Evolutionary conservation across 345 rosid genomes (phyloP).

Genomic region (Dipteronia dyeriana): DNA sequence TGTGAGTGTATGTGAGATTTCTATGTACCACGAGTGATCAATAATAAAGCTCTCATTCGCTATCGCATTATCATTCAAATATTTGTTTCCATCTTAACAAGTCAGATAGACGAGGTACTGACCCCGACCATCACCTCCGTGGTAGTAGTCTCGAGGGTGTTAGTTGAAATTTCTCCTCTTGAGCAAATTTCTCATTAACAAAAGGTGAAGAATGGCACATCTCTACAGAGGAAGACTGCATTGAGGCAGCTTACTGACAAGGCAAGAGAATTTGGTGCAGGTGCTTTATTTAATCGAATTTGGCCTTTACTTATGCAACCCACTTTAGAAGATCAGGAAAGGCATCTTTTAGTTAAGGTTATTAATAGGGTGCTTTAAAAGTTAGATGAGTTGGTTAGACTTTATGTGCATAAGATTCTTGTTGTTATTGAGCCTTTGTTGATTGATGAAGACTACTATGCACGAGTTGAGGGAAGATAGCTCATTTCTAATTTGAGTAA

Average conservation of each 20-base stretch:
- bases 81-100: too few species aligned
- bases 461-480: constrained; percentile 99
- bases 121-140: too few species aligned
- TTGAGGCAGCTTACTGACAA: constrained; percentile 95
- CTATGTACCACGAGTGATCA: too few species aligned
- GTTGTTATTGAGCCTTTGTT: constrained; percentile 97
- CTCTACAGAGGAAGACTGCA: constrained; percentile 98
- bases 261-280: constrained; percentile 98
- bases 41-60: too few species aligned
- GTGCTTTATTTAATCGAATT: constrained; percentile 85
- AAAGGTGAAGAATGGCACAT: constrained; percentile 98
- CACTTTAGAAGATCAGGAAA: constrained; percentile 96
- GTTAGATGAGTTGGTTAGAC: constrained; percentile 97
- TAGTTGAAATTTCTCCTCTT: too few species aligned
- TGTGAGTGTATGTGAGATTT: too few species aligned
- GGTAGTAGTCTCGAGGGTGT: too few species aligned
- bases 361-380: constrained; percentile 92
- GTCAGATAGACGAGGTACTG: too few species aligned
- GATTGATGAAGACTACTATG: constrained; percentile 99
- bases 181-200: too few species aligned
- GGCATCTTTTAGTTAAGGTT: constrained; percentile 98
- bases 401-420: constrained; percentile 95
- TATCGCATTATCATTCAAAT: too few species aligned
- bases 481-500: constrained; percentile 96
- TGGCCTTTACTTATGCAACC: constrained; percentile 98